phyloP scores from a whole-genome alignment of 2,329 filamentous ascomycete species.

The Claviceps pusilla region DNA sequence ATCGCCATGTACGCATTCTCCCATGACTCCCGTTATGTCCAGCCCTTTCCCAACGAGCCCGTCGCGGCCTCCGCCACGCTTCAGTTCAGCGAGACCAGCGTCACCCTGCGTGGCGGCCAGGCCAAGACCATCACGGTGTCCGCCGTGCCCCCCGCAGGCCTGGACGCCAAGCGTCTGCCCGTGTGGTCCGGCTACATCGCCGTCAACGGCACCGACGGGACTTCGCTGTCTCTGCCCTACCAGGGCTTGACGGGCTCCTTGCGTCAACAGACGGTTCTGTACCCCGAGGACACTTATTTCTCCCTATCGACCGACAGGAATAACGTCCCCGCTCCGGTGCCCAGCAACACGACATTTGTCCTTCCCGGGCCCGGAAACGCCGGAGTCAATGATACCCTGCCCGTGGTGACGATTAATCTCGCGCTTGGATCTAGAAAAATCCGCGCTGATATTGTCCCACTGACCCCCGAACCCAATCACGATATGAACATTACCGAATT shows the following conservation, averaged over 20 bases:
- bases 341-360: constrained; percentile 23
- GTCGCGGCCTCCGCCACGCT: constrained; percentile 24
- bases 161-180: constrained; percentile 5
- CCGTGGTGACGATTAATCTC: constrained; percentile 25
- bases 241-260: constrained; percentile 24
- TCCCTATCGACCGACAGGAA: constrained; percentile 19
- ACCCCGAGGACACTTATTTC: constrained; percentile 13
- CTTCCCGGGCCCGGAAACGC: constrained; percentile 26
- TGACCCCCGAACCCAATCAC: constrained; percentile 12
- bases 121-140: constrained; percentile 4
- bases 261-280: constrained; percentile 15
- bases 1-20: constrained; percentile 36
- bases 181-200: constrained; percentile 8
- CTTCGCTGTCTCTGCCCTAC: constrained; percentile 25
- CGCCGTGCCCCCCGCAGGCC: constrained; percentile 1
- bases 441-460: constrained; percentile 29
- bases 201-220: constrained; percentile 22
- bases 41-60: constrained; percentile 30
- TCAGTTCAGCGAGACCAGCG: constrained; percentile 2
- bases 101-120: constrained; percentile 3
- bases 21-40: constrained; percentile 19
- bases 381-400: constrained; percentile 18
- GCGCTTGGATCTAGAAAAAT: constrained; percentile 31
- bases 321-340: constrained; percentile 8
- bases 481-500: constrained; percentile 12